These are phyloP conservation scores for Spergularia marina DNA, from an alignment of 148 eudicot species.

Conservation along the genomic window DNA sequence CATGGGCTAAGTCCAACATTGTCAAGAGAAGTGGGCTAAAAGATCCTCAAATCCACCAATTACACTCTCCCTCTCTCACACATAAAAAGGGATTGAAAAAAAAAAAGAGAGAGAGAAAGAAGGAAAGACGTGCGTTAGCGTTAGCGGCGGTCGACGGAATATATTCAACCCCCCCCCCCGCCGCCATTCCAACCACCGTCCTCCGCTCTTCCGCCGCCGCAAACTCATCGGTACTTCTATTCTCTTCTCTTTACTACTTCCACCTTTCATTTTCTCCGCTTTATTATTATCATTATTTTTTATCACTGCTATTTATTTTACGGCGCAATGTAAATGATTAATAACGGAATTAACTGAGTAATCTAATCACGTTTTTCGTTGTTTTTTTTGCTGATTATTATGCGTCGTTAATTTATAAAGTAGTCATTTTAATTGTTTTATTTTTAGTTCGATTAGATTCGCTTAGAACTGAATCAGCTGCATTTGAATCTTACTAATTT, in stretches of 20 bases:
- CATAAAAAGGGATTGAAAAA: no score
- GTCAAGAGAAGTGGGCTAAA: background rate
- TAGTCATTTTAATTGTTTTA: no score
- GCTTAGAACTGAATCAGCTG: background rate
- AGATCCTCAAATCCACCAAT: background rate
- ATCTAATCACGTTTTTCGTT: background rate
- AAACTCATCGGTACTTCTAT: background rate
- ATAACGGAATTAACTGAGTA: background rate
- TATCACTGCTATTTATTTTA: background rate
- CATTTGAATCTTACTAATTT: background rate
- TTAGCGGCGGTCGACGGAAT: slow-evolving; percentile 10
- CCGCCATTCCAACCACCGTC: background rate
- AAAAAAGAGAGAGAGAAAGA: background rate
- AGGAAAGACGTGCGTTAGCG: background rate
- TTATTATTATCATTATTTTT: background rate
- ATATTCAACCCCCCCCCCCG: background rate
- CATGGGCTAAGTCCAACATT: background rate
- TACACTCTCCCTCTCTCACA: background rate
- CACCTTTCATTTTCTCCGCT: no score
- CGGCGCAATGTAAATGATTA: background rate
- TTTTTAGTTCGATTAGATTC: background rate
- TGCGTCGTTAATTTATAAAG: background rate
- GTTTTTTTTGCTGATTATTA: background rate
- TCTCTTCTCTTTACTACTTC: background rate
- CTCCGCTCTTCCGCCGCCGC: background rate